These are phyloP conservation scores for Aristolochia fimbriata DNA, from an alignment of 164 flowering plant species.

Conservation along the genomic window DNA sequence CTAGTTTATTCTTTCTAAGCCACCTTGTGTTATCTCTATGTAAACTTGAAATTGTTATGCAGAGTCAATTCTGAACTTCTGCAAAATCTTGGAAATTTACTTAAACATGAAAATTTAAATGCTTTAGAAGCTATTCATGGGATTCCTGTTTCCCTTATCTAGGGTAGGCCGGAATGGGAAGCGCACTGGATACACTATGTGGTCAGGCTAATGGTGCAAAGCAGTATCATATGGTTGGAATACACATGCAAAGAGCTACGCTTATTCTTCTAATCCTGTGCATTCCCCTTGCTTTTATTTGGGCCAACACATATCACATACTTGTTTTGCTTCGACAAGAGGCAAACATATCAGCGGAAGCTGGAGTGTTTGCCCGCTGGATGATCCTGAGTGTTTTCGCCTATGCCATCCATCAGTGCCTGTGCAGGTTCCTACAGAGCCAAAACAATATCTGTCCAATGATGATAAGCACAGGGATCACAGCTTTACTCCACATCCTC, in stretches of 20 bases:
- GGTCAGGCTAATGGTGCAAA: slow-evolving; percentile 24
- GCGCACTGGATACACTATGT: slow-evolving; percentile 24
- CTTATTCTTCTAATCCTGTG: slow-evolving; percentile 16
- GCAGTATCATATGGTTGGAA: slow-evolving; percentile 25
- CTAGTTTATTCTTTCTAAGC: no score
- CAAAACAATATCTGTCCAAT: slow-evolving; percentile 32
- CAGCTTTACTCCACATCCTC: slow-evolving; percentile 18
- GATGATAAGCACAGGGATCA: slow-evolving; percentile 25
- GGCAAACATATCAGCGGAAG: slow-evolving; percentile 21
- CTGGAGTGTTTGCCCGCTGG: slow-evolving; percentile 23
- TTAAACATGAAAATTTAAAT: no score
- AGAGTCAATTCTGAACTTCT: no score
- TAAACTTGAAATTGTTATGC: no score
- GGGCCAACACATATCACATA: slow-evolving; percentile 19
- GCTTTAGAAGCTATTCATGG: no score
- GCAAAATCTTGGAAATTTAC: no score
- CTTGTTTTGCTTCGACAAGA: slow-evolving; percentile 21
- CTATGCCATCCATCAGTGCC: slow-evolving; percentile 26
- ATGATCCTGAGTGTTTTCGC: slow-evolving; percentile 29
- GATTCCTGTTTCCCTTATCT: background rate
- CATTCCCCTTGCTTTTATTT: slow-evolving; percentile 25
- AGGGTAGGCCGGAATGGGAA: slow-evolving; percentile 24
- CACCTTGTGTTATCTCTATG: no score
- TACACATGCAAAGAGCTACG: slow-evolving; percentile 27
- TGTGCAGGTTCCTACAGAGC: slow-evolving; percentile 22